Evolutionary conservation across 2,329 filamentous ascomycete species (phyloP), one percentile per base, ranked within the genome.

Genomic region (Pseudogymnoascus sp.): DNA sequence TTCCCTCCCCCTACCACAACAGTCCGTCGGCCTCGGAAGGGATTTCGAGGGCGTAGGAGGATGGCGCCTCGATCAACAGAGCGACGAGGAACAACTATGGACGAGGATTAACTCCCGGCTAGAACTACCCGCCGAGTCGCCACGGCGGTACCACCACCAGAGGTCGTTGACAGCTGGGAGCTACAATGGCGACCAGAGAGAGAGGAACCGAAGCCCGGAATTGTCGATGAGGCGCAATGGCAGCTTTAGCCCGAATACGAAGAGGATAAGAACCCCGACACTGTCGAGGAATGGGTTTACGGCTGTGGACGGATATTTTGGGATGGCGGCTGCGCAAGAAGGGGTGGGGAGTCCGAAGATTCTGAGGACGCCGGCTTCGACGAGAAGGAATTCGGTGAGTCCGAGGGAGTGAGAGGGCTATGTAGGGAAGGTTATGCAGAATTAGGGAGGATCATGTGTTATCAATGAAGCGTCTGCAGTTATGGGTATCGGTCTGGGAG

Each of bases 21-120:
- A 80, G 7, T 81, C 78, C 65, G 72, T 82, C 35, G 82, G 82
- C 0, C 73, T 81, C 3, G 79, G 81, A 62, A 75, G 83, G 31
- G 83, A 86, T 69, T 86, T 81, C 66, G 83, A 86, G 67, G 83
- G 83, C 7, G 72, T 86, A 1, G 83, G 83, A 17, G 83, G 83
- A 2, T 86, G 83, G 82, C 75, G 82, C 59, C 66, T 84, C 1
- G 75, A 68, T 68, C 72, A 75, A 67, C 72, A 63, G 68, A 68
- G 62, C 13, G 69, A 71, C 38, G 74, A 75, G 13, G 75, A 76
- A 35, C 72, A 68, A 4, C 68, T 77, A 33, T 83, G 82, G 81
- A 79, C 78, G 17, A 79, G 77, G 50, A 81, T 83, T 65, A 83
- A 83, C 67, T 81, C 80, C 1, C 74, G 80, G 10, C 74, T 82